Evolutionary conservation across 139 green algal genomes (phyloP).

Genomic region (Coelastrella sp.): DNA sequence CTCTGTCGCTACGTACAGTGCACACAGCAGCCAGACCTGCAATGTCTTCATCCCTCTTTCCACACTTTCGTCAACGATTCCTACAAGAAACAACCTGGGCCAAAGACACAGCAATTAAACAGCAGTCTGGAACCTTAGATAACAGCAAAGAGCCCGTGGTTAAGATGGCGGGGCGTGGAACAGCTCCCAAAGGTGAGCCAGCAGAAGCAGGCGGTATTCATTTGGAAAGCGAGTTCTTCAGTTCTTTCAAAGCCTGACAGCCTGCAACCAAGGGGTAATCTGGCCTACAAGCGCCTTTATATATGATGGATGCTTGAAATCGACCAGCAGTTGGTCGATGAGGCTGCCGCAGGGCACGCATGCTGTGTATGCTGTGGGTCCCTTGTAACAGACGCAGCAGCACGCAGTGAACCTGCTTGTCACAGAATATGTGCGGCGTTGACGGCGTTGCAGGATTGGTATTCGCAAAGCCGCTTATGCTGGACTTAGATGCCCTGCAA

Average conservation of each 20-base stretch:
- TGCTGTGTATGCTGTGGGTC: neutral
- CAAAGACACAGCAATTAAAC: neutral
- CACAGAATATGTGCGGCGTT: neutral
- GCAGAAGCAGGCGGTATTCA: neutral
- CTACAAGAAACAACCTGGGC: neutral
- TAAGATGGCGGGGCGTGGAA: constrained; percentile 17
- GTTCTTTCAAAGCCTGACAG: neutral
- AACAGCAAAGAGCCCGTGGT: neutral
- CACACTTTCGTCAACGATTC: neutral
- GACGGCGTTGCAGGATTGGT: too few species aligned
- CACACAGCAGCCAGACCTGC: neutral
- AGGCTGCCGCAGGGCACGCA: too few species aligned
- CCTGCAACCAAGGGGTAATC: too few species aligned
- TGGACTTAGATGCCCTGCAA: constrained; percentile 9
- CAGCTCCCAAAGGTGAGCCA: neutral
- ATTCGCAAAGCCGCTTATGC: neutral
- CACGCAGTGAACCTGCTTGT: neutral
- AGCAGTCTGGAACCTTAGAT: neutral
- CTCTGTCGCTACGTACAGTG: neutral
- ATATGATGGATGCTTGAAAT: neutral
- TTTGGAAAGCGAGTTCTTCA: neutral
- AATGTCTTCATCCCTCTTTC: constrained; percentile 1
- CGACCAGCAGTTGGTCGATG: neutral
- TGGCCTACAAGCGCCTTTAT: too few species aligned
- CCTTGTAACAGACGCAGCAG: neutral